phyloP scores from a whole-genome alignment of 2,329 filamentous ascomycete species.

The Macrophomina pseudophaseolina region DNA sequence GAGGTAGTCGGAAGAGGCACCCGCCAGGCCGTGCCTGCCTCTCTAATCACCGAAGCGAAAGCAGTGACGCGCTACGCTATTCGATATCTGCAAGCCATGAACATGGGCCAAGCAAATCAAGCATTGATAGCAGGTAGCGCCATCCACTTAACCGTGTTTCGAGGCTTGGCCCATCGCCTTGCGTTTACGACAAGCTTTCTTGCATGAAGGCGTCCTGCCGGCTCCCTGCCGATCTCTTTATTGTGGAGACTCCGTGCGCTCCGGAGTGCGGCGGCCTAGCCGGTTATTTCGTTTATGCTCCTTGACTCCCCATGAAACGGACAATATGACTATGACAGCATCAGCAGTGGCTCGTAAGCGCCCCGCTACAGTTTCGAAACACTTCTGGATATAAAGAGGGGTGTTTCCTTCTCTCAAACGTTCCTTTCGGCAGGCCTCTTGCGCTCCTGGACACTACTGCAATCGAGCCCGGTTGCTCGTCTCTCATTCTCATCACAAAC shows the following conservation, averaged over 20 bases:
- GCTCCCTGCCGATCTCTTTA: constrained; percentile 9
- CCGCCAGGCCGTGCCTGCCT: not conserved
- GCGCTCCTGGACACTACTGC: not conserved
- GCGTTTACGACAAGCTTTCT: constrained; percentile 1
- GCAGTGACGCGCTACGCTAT: not conserved
- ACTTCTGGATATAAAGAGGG: not conserved
- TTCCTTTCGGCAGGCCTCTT: not conserved
- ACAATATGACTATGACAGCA: not conserved
- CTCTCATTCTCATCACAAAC: not conserved
- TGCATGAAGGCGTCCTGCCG: constrained; percentile 10
- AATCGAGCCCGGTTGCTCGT: constrained; percentile 11
- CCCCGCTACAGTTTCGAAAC: constrained; percentile 4
- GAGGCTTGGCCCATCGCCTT: constrained; percentile 12
- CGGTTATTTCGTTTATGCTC: constrained; percentile 19
- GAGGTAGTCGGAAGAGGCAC: not conserved
- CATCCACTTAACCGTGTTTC: constrained; percentile 13
- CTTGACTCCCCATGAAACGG: not conserved
- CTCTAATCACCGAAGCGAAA: not conserved
- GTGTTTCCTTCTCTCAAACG: not conserved
- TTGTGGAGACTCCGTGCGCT: not conserved
- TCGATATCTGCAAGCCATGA: not conserved
- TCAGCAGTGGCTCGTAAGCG: not conserved
- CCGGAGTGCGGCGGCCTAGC: not conserved
- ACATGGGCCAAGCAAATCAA: not conserved
- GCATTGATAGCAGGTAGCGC: not conserved